Conservation (phyloP, 2,329 filamentous ascomycete genomes). For the Lachnellula cervina region DNA sequence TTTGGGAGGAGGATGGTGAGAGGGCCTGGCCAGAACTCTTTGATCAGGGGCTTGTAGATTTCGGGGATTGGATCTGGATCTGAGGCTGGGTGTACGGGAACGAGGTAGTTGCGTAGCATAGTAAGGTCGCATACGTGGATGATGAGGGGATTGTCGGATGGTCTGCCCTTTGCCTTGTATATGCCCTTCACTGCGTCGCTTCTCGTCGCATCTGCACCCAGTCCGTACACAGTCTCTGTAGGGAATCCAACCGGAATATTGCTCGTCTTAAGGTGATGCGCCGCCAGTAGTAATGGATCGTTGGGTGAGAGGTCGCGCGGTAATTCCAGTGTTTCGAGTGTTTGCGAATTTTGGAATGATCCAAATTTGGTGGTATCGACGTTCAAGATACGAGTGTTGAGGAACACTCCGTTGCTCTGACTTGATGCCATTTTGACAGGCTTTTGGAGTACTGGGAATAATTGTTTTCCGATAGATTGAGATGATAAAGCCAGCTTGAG, state of each 20-base stretch:
- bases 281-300: conserved; percentile 24
- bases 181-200: conserved; percentile 84
- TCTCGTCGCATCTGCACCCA: conserved; percentile 92
- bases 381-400: conserved; percentile 24
- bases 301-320: conserved; percentile 11
- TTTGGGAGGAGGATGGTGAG: conserved; percentile 85
- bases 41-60: conserved; percentile 68
- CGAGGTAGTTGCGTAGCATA: conserved; percentile 26
- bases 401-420: conserved; percentile 8
- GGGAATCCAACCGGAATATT: conserved; percentile 80
- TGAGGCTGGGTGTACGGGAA: conserved; percentile 25
- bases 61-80: conserved; percentile 24
- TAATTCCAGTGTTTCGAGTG: conserved; percentile 27
- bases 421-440: conserved; percentile 20
- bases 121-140: conserved; percentile 77
- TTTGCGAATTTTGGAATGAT: conserved; percentile 19
- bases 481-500: conserved; percentile 19
- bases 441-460: conserved; percentile 6
- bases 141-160: conserved; percentile 92
- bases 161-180: conserved; percentile 82
- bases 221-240: conserved; percentile 94
- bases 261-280: conserved; percentile 20
- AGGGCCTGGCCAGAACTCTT: conserved; percentile 89
- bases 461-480: conserved; percentile 7
- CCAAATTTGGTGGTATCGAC: conserved; percentile 21